Evolutionary conservation across 805 yeast species (phyloP).

Genomic region (Kluyveromyces dobzhanskii): DNA sequence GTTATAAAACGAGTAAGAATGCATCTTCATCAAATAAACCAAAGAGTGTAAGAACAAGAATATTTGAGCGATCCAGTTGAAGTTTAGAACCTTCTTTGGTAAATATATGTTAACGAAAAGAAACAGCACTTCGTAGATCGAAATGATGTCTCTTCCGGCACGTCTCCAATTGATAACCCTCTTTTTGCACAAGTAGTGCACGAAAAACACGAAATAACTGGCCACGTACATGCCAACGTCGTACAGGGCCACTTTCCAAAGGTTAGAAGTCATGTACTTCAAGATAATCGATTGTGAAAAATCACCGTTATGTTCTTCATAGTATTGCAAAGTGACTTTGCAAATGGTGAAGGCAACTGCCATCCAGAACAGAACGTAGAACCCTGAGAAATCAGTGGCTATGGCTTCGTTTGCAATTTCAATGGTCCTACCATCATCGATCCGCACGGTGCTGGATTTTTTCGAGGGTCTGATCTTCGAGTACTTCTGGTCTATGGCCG

Average conservation of each 20-base stretch:
- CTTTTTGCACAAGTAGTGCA: conserved; percentile 48
- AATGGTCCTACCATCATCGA: neutral
- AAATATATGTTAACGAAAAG: conserved; percentile 45
- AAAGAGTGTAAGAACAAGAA: conserved; percentile 76
- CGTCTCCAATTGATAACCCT: conserved; percentile 49
- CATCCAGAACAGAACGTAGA: conserved; percentile 76
- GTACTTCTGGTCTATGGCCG: conserved; percentile 18
- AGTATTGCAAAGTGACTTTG: conserved; percentile 47
- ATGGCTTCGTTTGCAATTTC: neutral
- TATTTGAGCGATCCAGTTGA: conserved; percentile 88
- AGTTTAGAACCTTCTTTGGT: conserved; percentile 42
- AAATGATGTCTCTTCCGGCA: conserved; percentile 57
- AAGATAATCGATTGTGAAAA: conserved; percentile 44
- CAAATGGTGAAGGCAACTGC: conserved; percentile 47
- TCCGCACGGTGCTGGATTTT: neutral
- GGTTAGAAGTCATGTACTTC: conserved; percentile 47
- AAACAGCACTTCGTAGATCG: conserved; percentile 46
- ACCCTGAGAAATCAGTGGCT: conserved; percentile 51
- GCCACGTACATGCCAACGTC: conserved; percentile 70
- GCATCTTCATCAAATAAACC: conserved; percentile 90
- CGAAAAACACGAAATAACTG: conserved; percentile 48
- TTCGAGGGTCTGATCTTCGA: neutral
- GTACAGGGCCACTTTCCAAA: conserved; percentile 59
- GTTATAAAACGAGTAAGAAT: conserved; percentile 84
- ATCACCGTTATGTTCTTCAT: conserved; percentile 34